A percentile compares a stretch with the other conserved stretches of the same genome.
These are phyloP conservation scores for Secale cereale DNA, from an alignment of 176 grass and related monocot genomes.

Conservation along the genomic window DNA sequence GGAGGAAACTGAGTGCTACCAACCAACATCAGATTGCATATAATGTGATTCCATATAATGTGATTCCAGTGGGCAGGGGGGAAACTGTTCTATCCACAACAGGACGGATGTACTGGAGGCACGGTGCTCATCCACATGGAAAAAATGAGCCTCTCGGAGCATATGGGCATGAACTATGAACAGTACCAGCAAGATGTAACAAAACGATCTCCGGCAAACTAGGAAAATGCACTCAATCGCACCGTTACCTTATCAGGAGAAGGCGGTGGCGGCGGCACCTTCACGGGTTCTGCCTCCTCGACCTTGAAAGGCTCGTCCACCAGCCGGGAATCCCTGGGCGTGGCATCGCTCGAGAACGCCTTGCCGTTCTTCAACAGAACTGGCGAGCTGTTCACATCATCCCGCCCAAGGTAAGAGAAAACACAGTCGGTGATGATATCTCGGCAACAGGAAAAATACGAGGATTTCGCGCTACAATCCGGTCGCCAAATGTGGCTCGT, in stretches of 20 bases:
- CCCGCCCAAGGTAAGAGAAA: not conserved
- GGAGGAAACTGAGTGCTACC: not conserved
- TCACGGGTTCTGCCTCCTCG: conserved; percentile 71
- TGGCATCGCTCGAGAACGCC: conserved; percentile 47
- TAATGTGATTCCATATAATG: not conserved
- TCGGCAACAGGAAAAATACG: not conserved
- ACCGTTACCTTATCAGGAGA: conserved; percentile 61
- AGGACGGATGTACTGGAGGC: not conserved
- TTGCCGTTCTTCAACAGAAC: conserved; percentile 42
- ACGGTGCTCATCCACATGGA: not conserved
- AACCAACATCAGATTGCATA: not conserved
- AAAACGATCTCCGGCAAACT: not conserved
- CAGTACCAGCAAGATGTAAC: not conserved
- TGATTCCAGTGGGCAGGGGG: not conserved
- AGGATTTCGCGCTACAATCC: not conserved
- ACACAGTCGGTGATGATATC: not conserved
- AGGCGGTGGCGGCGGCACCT: conserved; percentile 40
- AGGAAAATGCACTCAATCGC: not conserved
- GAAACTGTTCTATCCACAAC: not conserved
- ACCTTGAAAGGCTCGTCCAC: conserved; percentile 76
- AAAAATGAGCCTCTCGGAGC: conserved; percentile 12
- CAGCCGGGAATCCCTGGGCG: conserved; percentile 19
- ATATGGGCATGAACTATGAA: not conserved
- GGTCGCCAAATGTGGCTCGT: not conserved
- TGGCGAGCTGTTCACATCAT: conserved; percentile 28